Percentiles rank a stretch among this genome's conserved stretches.
Conservation (phyloP, 2,329 filamentous ascomycete genomes). For the Escovopsis sp. region DNA sequence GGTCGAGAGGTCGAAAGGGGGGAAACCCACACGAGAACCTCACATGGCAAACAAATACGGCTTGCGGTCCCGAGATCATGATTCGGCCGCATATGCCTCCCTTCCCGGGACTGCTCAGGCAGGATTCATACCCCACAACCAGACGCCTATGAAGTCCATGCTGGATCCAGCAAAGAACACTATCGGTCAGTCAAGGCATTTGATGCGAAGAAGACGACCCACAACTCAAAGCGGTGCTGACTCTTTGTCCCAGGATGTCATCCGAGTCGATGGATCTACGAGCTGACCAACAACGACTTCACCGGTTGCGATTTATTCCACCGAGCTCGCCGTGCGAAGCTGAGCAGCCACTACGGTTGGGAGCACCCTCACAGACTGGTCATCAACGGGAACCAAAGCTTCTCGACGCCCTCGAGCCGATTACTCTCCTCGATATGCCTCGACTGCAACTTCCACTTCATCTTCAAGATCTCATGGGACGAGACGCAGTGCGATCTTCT, state of each 20-base stretch:
- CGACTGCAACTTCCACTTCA: constrained; percentile 27
- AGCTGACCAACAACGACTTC: constrained; percentile 24
- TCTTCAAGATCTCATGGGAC: constrained; percentile 24
- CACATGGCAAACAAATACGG: constrained; percentile 17
- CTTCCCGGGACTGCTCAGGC: constrained; percentile 18
- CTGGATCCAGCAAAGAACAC: constrained; percentile 12
- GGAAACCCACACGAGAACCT: background rate
- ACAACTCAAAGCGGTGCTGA: no score
- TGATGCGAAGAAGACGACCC: no score
- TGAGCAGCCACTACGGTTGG: constrained; percentile 19
- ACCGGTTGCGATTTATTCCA: constrained; percentile 22
- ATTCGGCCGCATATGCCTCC: constrained; percentile 15
- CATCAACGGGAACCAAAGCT: constrained; percentile 27
- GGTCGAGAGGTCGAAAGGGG: background rate
- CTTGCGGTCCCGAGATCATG: constrained; percentile 15
- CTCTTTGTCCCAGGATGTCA: constrained; percentile 17
- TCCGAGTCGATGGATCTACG: constrained; percentile 27
- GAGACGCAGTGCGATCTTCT: constrained; percentile 12
- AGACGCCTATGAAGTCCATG: constrained; percentile 18
- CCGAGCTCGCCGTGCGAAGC: constrained; percentile 16
- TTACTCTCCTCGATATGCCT: constrained; percentile 24
- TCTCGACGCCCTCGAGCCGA: constrained; percentile 11
- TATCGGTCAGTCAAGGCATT: constrained; percentile 12
- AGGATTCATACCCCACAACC: constrained; percentile 17
- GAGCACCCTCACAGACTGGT: constrained; percentile 22